Conservation (phyloP, 2,329 filamentous ascomycete species). For the Ophidiomyces ophidiicola region DNA sequence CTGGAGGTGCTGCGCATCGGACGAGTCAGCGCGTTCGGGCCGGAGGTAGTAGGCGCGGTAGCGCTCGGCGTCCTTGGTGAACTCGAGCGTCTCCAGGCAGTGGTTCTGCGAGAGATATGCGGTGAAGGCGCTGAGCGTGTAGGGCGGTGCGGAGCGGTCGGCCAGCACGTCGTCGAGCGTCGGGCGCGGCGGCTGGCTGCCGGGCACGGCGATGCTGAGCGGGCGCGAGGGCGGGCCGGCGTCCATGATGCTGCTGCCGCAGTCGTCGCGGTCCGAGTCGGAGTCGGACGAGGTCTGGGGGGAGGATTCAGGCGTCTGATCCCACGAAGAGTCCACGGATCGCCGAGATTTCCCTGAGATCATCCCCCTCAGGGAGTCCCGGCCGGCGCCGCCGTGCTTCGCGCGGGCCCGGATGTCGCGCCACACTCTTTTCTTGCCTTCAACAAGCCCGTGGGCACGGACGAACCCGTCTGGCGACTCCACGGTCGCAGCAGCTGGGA, state of each 20-base stretch:
- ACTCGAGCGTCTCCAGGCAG: slow-evolving; percentile 90
- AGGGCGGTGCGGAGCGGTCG: slow-evolving; percentile 74
- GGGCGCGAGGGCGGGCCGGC: slow-evolving; percentile 29
- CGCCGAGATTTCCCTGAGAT: slow-evolving; percentile 23
- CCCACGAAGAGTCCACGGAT: slow-evolving; percentile 14
- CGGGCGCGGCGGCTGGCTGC: slow-evolving; percentile 43
- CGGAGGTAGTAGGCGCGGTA: slow-evolving; percentile 59
- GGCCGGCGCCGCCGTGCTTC: slow-evolving; percentile 8
- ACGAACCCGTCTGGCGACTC: slow-evolving; percentile 7
- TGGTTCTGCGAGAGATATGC: slow-evolving; percentile 94
- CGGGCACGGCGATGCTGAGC: slow-evolving; percentile 33
- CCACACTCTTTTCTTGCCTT: slow-evolving; percentile 13
- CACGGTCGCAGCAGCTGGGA: slow-evolving; percentile 7
- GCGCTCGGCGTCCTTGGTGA: slow-evolving; percentile 83
- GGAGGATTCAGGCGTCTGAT: slow-evolving; percentile 33
- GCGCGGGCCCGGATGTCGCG: slow-evolving; percentile 12
- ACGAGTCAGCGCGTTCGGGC: slow-evolving; percentile 41
- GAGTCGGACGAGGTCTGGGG: slow-evolving; percentile 35
- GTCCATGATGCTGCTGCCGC: too few relatives aligned
- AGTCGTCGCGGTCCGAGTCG: slow-evolving; percentile 30
- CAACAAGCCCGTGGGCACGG: slow-evolving; percentile 8
- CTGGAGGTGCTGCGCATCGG: slow-evolving; percentile 45
- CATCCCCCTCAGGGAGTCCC: slow-evolving; percentile 12
- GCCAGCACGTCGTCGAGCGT: slow-evolving; percentile 77
- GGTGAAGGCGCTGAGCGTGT: slow-evolving; percentile 86